Conservation (phyloP, 2,329 filamentous ascomycete genomes). For the Penicillium freii region DNA sequence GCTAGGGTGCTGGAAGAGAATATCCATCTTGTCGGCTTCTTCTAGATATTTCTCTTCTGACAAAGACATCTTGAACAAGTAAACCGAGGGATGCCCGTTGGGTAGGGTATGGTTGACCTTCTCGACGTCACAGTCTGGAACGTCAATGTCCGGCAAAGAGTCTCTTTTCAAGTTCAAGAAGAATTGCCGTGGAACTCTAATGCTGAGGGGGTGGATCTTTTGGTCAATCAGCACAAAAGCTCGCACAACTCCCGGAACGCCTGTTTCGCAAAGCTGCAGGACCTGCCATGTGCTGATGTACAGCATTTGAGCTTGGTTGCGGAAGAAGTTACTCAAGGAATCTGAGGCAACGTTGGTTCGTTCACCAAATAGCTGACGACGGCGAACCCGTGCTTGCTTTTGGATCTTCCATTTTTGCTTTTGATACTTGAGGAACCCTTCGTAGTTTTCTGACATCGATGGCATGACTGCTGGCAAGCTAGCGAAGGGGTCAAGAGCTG, state of each 20-base stretch:
- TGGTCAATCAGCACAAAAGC: constrained; percentile 91
- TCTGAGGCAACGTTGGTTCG: constrained; percentile 62
- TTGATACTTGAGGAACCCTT: constrained; percentile 85
- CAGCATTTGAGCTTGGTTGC: constrained; percentile 84
- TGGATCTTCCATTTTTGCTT: constrained; percentile 99
- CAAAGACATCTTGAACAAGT: constrained; percentile 92
- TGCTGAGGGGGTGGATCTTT: constrained; percentile 82
- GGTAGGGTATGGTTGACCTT: constrained; percentile 91
- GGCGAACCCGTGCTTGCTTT: constrained; percentile 78
- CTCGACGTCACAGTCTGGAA: constrained; percentile 82
- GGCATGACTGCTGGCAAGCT: constrained; percentile 82
- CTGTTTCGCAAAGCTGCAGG: constrained; percentile 78
- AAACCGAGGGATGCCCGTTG: constrained; percentile 89
- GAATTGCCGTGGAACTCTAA: constrained; percentile 83
- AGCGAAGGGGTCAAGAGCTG: constrained; percentile 74
- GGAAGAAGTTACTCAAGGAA: constrained; percentile 70
- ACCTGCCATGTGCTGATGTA: constrained; percentile 96
- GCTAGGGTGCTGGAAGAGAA: constrained; percentile 85
- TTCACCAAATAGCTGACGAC: constrained; percentile 91
- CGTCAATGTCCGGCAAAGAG: constrained; percentile 82
- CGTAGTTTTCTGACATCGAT: constrained; percentile 78
- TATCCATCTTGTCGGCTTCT: constrained; percentile 76
- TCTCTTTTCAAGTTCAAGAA: constrained; percentile 89
- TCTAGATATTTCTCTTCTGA: constrained; percentile 82
- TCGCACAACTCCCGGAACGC: constrained; percentile 79